Conservation (phyloP, 2,329 filamentous ascomycete species). For the Trichoderma atrobrunneum region DNA sequence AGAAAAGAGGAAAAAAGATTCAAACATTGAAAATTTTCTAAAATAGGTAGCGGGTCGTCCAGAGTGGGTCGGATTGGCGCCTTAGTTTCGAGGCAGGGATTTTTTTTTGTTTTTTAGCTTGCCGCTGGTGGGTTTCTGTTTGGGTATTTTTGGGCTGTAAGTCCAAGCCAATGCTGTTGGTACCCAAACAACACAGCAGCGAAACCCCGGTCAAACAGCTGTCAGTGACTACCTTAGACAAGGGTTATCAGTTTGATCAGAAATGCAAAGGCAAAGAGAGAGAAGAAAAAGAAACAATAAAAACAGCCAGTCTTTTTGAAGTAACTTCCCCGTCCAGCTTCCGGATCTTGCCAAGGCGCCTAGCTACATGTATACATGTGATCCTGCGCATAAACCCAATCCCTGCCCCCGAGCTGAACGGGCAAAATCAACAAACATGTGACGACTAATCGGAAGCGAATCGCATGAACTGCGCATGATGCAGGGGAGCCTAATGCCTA, state of each 20-base stretch:
- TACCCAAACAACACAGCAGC: not conserved
- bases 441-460: constrained; percentile 13
- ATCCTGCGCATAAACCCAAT: not conserved
- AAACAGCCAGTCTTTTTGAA: not conserved
- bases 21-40: constrained; percentile 20
- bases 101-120: not conserved
- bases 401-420: constrained; percentile 7
- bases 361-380: not conserved
- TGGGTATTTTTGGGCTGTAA: not conserved
- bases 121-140: not conserved
- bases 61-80: constrained; percentile 11
- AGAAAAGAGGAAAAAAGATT: constrained; percentile 26
- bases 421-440: constrained; percentile 5
- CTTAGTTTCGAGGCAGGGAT: constrained; percentile 3
- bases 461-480: constrained; percentile 8
- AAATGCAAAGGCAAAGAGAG: not conserved
- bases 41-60: constrained; percentile 10
- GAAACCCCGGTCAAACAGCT: not conserved
- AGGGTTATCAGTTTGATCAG: not conserved
- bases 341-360: not conserved
- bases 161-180: not conserved
- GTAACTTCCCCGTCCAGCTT: too few species aligned
- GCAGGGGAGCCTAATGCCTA: constrained; percentile 14
- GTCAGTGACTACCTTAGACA: not conserved
- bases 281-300: not conserved